phyloP scores from a whole-genome alignment of 805 yeast genomes.

The Metschnikowia amazonensis region DNA sequence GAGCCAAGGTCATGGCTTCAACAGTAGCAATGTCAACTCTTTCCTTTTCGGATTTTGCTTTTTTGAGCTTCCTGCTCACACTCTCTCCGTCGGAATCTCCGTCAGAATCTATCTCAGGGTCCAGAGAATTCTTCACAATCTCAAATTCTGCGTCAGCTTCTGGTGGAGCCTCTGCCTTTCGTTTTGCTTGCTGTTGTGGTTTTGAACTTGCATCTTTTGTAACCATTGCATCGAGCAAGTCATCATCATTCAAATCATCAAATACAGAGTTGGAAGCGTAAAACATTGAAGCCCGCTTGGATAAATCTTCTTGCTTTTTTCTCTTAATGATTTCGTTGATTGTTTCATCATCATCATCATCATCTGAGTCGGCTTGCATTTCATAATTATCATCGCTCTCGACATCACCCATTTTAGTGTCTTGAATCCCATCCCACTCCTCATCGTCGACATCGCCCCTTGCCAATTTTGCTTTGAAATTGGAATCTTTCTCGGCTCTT shows the following conservation, averaged over 20 bases:
- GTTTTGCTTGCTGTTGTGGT: slow-evolving; percentile 11
- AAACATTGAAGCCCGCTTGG: slow-evolving; percentile 35
- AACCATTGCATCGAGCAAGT: slow-evolving; percentile 28
- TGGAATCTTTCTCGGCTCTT: slow-evolving; percentile 66
- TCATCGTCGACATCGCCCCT: slow-evolving; percentile 76
- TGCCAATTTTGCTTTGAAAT: slow-evolving; percentile 61
- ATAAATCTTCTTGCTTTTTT: slow-evolving; percentile 31
- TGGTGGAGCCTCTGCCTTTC: background rate
- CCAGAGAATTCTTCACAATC: slow-evolving; percentile 31
- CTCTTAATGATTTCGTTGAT: slow-evolving; percentile 50
- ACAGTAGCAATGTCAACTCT: slow-evolving; percentile 84
- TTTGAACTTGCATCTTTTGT: background rate
- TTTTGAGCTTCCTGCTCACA: slow-evolving; percentile 31
- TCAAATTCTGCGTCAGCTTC: slow-evolving; percentile 43
- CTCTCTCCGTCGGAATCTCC: slow-evolving; percentile 52
- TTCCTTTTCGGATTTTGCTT: slow-evolving; percentile 48
- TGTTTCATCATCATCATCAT: slow-evolving; percentile 68
- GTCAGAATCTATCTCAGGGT: slow-evolving; percentile 38
- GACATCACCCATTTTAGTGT: slow-evolving; percentile 44
- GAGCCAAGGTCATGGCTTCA: slow-evolving; percentile 97
- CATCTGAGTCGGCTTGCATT: slow-evolving; percentile 54
- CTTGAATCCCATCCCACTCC: slow-evolving; percentile 69
- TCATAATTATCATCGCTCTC: slow-evolving; percentile 43
- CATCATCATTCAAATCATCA: slow-evolving; percentile 43
- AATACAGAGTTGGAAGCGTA: slow-evolving; percentile 41